Evolutionary conservation across 2,329 filamentous ascomycete genomes (phyloP), one percentile per base, ranked within the genome.

Genomic region (Xylaria sp.): DNA sequence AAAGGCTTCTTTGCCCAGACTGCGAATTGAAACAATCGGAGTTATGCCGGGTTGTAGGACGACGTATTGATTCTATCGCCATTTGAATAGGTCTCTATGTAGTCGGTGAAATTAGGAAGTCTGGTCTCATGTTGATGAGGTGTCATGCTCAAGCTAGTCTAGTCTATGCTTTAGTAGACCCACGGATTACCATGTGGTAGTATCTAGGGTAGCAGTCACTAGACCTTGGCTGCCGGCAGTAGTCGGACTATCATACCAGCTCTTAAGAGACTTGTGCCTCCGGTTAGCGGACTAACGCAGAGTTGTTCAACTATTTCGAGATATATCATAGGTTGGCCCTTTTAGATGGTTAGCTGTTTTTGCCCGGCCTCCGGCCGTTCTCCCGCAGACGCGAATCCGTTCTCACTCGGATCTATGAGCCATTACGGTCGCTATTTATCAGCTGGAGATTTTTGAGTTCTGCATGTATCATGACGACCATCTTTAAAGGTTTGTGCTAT

Each of bases 91-190:
- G 28, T 55, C n/a, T 46, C 41, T 20, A 18, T 46, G 18, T 5
- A 46, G 41, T 55, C 51, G 28, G 50, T 55, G 12, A 34, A 55
- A 37, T 1, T 37, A 18, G 41, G 23, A 34, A 54, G 25, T 25
- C n/a, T 37, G 25, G 31, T 25, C 37, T 9, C 51, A 37, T 54
- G 13, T 57, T 54, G 28, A n/a, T n/a, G 13, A 56, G 28, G 46
- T 54, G 61, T 48, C 39, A 50, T 50, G 31, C 50, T 39, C 18
- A 44, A 9, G 13, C 39, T 46, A 34, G 50, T 62, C 39, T 48
- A 55, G 28, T 18, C 18, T 7, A 13, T 23, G 8, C n/a, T 44
- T 5, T 34, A 31, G 51, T 15, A 34, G 52, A 18, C 52, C 52
- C 18, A 20, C 28, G 28, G 8, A 31, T 57, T 37, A 37, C 23